Base-by-base conservation (phyloP, 73 alveolate species). In the Loxodes magnus region DNA sequence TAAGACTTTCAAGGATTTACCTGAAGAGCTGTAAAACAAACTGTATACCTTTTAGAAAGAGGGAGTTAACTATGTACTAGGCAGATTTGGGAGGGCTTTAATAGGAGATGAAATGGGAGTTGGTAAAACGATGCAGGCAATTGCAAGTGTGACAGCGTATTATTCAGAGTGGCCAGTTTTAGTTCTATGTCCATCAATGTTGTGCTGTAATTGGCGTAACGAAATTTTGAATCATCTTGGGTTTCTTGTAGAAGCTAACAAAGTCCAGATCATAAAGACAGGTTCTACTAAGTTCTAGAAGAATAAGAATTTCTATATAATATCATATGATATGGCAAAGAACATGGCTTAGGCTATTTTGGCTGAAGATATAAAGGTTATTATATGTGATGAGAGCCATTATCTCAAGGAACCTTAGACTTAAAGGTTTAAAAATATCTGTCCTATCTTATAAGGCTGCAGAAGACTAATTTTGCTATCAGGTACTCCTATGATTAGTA, bases 61-160 rank as follows among this genome's bases (percentile, higher is more conserved):
- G 26, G 97, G 97, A 21, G 74, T 88, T 2, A 68, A 74, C 39
- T 88, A 72, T 70, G 94, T 91, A 4, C 50, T 88, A 6, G 52
- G 69, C 25, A 71, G 72, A 34, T 71, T 56, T 64, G 93, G 98
- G 15, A 81, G 98, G 51, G 57, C 68, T 38, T 67, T 90, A 26
- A 52, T 90, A 4, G 98, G 94, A 0, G 98, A 90, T 74, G 98
- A 90, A 77, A 90, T 86, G 96, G 97, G 98, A 24, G 96, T 90
- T 3, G 98, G 96, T 21, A 90, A 90, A 56, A 86, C 96, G 19
- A 52, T 90, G 6, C 83, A 87, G 65, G 97, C 97, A 15, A 48
- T 93, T 26, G 84, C 94, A 17, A 48, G 85, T 2, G 82, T 90
- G 29, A 68, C 86, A 41, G 27, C 55, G 43, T 93, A 76, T 69